Evolutionary conservation across 176 grass and related monocot genomes (phyloP), one percentile per base, ranked within the genome.

Genomic region (Alloteropsis semialata): DNA sequence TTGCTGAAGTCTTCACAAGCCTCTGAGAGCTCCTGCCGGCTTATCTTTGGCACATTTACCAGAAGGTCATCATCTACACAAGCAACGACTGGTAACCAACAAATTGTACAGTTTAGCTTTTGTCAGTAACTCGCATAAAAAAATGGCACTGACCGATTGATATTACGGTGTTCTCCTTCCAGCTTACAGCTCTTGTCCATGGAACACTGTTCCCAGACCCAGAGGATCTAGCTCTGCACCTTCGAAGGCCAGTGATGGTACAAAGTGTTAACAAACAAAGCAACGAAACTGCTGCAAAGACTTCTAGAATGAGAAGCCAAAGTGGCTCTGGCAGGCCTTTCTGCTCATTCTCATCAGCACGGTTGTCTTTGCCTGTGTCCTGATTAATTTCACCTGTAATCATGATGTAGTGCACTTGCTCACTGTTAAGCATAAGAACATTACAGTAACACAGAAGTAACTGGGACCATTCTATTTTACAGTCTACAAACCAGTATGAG

Each of bases 1-100:
- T 99, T 99, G 91, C 96, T 99, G 79, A 99, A 99, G 81, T 99
- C 96, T 80, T 96, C 96, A 29, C 96, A 99, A 69, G 96, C 87
- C 83, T 85, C 87, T 55, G 90, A 85, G 69, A 99, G 89, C 76
- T 93, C 93, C 33, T 81, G 91, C 18, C 93, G 87, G 50, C 43
- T 92, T 71, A 94, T 84, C 86, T 89, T 96, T 12, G 59, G 57
- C 16, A 96, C 81, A 71, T 89, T 90, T 11, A 42, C 84, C 74
- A 96, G 70, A 69, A 96, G 64, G 55, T 89, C 77, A 32, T 86
- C 85, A 69, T 96, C 96, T 99, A 71, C 69, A 88, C 4, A 29
- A 80, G 15, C 8, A 72, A 74, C 7, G 30, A 72, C 25, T 21
- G 73, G 55, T 74, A 66, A 61, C 18, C 19, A 65, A 68, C 4